These are phyloP conservation scores for Chaetomium fimeti DNA, from an alignment of 495 filamentous ascomycete genomes.

Conservation along the genomic window DNA sequence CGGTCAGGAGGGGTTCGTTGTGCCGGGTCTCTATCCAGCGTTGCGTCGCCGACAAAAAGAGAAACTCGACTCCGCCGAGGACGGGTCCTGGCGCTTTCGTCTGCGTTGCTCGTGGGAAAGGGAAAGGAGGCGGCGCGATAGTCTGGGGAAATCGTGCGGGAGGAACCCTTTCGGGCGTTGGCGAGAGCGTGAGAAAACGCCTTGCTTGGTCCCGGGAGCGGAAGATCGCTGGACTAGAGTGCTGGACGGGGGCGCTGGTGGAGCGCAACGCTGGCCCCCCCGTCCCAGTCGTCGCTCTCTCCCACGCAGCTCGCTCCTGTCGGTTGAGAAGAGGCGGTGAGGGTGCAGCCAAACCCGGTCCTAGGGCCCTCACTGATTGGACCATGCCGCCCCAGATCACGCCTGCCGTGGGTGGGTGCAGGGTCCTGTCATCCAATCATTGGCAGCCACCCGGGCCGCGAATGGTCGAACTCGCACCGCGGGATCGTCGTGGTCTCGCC, in stretches of 20 bases:
- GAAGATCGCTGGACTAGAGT: constrained; percentile 14
- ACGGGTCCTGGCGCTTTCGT: constrained; percentile 10
- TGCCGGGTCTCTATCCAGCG: constrained; percentile 15
- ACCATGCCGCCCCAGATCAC: constrained; percentile 18
- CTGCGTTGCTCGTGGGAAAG: constrained; percentile 15
- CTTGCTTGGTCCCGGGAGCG: constrained; percentile 8
- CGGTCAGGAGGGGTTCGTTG: constrained; percentile 39
- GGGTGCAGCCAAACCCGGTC: constrained; percentile 38
- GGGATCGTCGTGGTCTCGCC: constrained; percentile 26
- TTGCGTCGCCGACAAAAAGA: constrained; percentile 12
- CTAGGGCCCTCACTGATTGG: constrained; percentile 33
- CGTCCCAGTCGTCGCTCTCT: constrained; percentile 21
- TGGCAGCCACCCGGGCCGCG: constrained; percentile 7
- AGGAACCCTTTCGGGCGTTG: constrained; percentile 17
- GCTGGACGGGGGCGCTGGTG: constrained; percentile 21
- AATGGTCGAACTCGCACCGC: constrained; percentile 16
- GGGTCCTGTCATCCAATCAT: constrained; percentile 31
- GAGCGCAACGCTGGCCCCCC: constrained; percentile 5
- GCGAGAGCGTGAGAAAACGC: constrained; percentile 20
- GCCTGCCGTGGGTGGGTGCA: constrained; percentile 33
- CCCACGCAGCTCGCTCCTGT: constrained; percentile 29
- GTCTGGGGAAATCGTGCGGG: constrained; percentile 22
- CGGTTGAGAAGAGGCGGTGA: constrained; percentile 43
- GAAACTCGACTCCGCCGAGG: constrained; percentile 5
- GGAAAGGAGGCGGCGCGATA: constrained; percentile 13